Conservation (phyloP, 352 stramenopile genomes). For the Pythium biforme region DNA sequence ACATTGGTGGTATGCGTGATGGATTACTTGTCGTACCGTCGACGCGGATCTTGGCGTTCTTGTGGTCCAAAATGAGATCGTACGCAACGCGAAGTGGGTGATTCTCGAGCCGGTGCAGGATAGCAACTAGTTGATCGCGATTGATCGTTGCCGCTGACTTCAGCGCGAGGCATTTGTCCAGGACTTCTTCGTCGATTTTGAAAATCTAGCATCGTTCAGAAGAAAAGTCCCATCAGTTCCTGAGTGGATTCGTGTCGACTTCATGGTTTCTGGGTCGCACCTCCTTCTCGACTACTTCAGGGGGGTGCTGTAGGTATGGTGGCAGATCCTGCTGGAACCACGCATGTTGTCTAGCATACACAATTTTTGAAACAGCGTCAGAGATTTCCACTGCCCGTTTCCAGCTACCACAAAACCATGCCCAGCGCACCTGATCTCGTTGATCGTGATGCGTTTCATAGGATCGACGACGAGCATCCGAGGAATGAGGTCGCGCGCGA, state of each 20-base stretch:
- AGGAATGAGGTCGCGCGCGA: slow-evolving; percentile 96
- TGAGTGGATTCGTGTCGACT: no score
- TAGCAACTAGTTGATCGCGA: slow-evolving; percentile 54
- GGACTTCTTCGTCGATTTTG: slow-evolving; percentile 78
- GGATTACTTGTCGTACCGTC: no score
- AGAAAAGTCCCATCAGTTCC: not conserved
- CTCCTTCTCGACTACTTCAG: slow-evolving; percentile 96
- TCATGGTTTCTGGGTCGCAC: no score
- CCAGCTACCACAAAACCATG: no score
- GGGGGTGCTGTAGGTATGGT: slow-evolving; percentile 95
- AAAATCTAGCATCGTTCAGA: slow-evolving; percentile 42
- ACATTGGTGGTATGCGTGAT: no score
- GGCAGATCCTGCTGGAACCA: slow-evolving; percentile 99
- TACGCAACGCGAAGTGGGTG: slow-evolving; percentile 93
- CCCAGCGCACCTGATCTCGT: slow-evolving; percentile 89
- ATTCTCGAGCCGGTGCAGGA: slow-evolving; percentile 59
- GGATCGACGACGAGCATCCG: slow-evolving; percentile 99
- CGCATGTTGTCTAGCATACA: slow-evolving; percentile 74
- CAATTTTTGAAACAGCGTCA: not conserved
- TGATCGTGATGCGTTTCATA: slow-evolving; percentile 99
- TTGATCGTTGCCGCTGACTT: slow-evolving; percentile 46
- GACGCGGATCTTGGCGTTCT: slow-evolving; percentile 95
- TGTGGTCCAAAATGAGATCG: slow-evolving; percentile 97
- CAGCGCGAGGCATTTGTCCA: slow-evolving; percentile 55
- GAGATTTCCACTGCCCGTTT: not conserved